phyloP scores from a whole-genome alignment of 129 eudicot genomes.

The Silybum marianum region DNA sequence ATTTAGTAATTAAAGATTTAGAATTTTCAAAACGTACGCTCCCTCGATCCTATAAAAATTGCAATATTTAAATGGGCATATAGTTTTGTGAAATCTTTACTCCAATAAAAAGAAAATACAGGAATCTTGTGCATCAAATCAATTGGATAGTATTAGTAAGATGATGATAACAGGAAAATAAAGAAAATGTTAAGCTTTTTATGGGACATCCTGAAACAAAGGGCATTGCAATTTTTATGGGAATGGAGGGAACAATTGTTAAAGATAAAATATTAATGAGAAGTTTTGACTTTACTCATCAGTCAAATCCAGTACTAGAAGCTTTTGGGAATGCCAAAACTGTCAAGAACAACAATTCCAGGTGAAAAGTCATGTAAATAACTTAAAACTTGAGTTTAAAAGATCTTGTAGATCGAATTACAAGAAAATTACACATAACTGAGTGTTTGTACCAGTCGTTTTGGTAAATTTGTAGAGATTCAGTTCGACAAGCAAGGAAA shows the following conservation, averaged over 20 bases:
- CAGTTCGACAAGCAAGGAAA: slow-evolving; percentile 28
- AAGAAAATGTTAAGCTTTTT: neutral
- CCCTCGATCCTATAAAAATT: neutral
- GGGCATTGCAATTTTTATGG: neutral
- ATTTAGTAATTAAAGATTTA: neutral
- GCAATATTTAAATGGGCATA: neutral
- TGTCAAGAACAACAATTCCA: slow-evolving; percentile 93
- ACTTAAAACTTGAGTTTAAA: slow-evolving; percentile 11
- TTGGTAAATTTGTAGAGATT: slow-evolving; percentile 37
- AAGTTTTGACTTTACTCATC: slow-evolving; percentile 14
- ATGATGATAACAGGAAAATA: neutral
- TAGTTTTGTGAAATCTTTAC: neutral
- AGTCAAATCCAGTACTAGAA: slow-evolving; percentile 98
- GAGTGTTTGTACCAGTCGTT: slow-evolving; percentile 27
- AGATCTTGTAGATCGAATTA: slow-evolving; percentile 20
- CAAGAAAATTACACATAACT: neutral
- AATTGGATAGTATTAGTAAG: neutral
- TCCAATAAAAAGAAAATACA: neutral
- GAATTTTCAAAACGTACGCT: neutral
- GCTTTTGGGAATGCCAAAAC: slow-evolving; percentile 99
- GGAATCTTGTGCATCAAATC: neutral
- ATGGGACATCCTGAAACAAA: neutral
- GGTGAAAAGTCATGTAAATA: slow-evolving; percentile 47
- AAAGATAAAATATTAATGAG: neutral
- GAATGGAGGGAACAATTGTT: neutral